Evolutionary conservation across 305 asterid genomes (phyloP).

Genomic region (Euphrasia arctica): DNA sequence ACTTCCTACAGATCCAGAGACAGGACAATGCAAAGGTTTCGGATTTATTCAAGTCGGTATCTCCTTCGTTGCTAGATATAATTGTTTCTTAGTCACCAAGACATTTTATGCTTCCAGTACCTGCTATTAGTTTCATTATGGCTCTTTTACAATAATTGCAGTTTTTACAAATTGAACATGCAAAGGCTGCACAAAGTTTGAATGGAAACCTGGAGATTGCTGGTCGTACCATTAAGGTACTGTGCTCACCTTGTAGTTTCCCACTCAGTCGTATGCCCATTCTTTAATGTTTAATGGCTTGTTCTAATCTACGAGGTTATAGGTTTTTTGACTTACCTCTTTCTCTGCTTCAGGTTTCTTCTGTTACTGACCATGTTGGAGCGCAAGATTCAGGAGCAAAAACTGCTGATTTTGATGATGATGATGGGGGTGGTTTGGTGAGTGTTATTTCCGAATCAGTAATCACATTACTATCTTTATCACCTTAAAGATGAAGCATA

Average conservation of each 20-base stretch:
- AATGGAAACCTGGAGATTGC: constrained; percentile 95
- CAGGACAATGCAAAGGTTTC: constrained; percentile 99
- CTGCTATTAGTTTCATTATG: not conserved
- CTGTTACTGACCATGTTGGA: constrained; percentile 83
- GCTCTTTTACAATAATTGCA: constrained; percentile 30
- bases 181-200: constrained; percentile 95
- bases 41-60: constrained; percentile 96
- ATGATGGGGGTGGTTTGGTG: constrained; percentile 98
- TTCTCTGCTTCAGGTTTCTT: constrained; percentile 65
- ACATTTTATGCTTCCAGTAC: too few species aligned
- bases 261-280: constrained; percentile 4
- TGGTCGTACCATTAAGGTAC: constrained; percentile 91
- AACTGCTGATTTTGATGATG: constrained; percentile 99
- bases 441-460: constrained; percentile 27
- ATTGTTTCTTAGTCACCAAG: not conserved
- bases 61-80: constrained; percentile 5
- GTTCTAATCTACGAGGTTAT: not conserved
- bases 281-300: not conserved
- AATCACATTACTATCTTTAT: not conserved
- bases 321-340: not conserved
- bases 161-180: constrained; percentile 90
- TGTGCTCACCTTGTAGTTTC: constrained; percentile 13
- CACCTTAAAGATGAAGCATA: constrained; percentile 1
- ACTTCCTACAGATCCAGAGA: constrained; percentile 95
- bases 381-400: constrained; percentile 86